Conservation (phyloP, 2,329 filamentous ascomycete species). For the Daldinia sp. region DNA sequence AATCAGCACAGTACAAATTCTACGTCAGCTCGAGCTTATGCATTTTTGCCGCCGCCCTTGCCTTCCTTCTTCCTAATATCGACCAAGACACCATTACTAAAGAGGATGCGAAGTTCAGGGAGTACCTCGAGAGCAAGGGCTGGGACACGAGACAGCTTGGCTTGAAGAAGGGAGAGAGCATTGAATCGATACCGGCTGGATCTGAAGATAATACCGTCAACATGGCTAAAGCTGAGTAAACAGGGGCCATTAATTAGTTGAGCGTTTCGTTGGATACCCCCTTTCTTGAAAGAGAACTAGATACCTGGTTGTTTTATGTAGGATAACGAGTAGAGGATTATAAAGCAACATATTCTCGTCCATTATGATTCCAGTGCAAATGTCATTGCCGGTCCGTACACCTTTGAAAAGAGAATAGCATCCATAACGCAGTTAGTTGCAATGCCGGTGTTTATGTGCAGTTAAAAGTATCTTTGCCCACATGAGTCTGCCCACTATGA, state of each 20-base stretch:
- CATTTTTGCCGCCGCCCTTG: constrained; percentile 76
- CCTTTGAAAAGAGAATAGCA: not conserved
- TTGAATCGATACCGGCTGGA: constrained; percentile 45
- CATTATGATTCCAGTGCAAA: not conserved
- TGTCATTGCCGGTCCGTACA: not conserved
- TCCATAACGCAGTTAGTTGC: too few relatives aligned
- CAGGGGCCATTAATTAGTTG: not conserved
- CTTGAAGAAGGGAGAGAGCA: constrained; percentile 53
- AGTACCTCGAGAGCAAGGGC: constrained; percentile 77
- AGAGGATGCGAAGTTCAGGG: constrained; percentile 82
- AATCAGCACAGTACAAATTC: constrained; percentile 86
- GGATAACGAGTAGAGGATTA: constrained; percentile 19
- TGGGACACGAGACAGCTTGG: constrained; percentile 76
- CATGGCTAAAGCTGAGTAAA: constrained; percentile 16
- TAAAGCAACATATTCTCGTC: not conserved
- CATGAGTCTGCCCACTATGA: too few relatives aligned
- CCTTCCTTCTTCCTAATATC: constrained; percentile 79
- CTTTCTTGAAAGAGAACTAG: not conserved
- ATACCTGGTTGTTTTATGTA: not conserved
- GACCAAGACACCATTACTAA: constrained; percentile 85
- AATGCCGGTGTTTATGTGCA: too few relatives aligned
- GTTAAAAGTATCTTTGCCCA: too few relatives aligned
- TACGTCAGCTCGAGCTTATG: constrained; percentile 85
- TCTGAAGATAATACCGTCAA: constrained; percentile 29
- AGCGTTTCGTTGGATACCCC: constrained; percentile 31